These are phyloP conservation scores for Gossypium schwendimanii DNA, from an alignment of 441 rosid genomes.

Conservation along the genomic window DNA sequence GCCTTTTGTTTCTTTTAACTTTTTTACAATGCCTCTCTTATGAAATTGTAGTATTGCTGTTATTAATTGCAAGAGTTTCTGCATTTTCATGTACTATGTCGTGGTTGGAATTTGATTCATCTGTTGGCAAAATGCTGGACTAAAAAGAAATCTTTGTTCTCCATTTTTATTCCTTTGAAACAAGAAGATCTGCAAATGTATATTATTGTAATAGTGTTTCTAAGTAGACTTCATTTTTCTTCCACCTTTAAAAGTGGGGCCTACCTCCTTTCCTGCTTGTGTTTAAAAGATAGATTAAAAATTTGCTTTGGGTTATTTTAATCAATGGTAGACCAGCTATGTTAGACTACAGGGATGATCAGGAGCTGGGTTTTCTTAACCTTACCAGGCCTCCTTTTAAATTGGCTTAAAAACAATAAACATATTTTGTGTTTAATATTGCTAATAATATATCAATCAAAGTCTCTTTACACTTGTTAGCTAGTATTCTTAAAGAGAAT, in stretches of 20 bases:
- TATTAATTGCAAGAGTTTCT: not conserved
- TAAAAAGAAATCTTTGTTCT: not conserved
- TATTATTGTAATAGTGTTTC: not conserved
- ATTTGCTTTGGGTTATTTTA: not conserved
- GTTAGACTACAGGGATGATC: not conserved
- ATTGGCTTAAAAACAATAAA: not conserved
- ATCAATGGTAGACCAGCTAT: not conserved
- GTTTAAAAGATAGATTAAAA: not conserved
- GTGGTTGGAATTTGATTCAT: not conserved
- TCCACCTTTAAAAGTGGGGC: not conserved
- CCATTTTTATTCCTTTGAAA: not conserved
- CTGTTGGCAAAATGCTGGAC: not conserved
- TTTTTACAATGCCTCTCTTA: not conserved
- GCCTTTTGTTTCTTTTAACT: conserved; percentile 2
- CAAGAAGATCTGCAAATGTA: not conserved
- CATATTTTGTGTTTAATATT: not conserved
- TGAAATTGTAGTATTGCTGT: not conserved
- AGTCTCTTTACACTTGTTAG: not conserved
- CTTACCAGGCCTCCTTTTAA: not conserved
- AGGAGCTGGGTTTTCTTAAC: conserved; percentile 6
- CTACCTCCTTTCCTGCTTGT: not conserved
- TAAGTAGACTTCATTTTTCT: not conserved
- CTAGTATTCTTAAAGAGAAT: not conserved
- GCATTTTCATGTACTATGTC: not conserved
- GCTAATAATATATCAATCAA: not conserved